phyloP scores from a whole-genome alignment of 495 filamentous ascomycete genomes.

The Neurospora sp. region DNA sequence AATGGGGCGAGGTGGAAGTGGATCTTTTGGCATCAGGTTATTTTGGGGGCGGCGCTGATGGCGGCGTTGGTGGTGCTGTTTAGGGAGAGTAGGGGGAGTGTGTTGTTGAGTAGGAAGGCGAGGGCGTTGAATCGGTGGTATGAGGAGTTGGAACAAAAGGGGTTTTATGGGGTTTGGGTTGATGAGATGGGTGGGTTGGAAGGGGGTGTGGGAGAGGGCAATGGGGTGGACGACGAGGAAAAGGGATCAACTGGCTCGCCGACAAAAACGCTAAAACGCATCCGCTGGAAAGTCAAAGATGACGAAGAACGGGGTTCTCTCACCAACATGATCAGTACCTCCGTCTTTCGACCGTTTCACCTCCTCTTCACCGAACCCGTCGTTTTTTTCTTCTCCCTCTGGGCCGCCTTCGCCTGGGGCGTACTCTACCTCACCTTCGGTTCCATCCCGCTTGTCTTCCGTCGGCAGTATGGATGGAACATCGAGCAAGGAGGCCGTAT shows the following conservation, averaged over 20 bases:
- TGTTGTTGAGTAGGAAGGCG: slow-evolving; percentile 73
- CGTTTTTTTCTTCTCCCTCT: slow-evolving; percentile 89
- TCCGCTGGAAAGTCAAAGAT: slow-evolving; percentile 76
- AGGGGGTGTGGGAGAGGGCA: background rate
- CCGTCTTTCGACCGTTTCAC: slow-evolving; percentile 71
- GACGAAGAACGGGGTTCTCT: slow-evolving; percentile 72
- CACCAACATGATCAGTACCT: slow-evolving; percentile 62
- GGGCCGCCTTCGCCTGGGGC: slow-evolving; percentile 86
- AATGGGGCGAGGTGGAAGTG: slow-evolving; percentile 58
- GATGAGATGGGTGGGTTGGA: background rate
- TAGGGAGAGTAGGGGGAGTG: slow-evolving; percentile 74
- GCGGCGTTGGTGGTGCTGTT: slow-evolving; percentile 54
- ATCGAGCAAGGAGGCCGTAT: slow-evolving; percentile 58
- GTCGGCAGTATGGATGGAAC: slow-evolving; percentile 57
- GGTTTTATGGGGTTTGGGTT: slow-evolving; percentile 51
- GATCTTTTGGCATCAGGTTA: slow-evolving; percentile 83
- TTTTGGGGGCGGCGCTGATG: slow-evolving; percentile 56
- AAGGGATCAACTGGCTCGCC: slow-evolving; percentile 6
- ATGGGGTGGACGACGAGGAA: slow-evolving; percentile 10
- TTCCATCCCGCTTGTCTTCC: slow-evolving; percentile 70
- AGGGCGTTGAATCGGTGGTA: slow-evolving; percentile 69
- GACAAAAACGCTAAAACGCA: slow-evolving; percentile 41
- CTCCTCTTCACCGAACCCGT: slow-evolving; percentile 85
- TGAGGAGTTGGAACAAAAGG: slow-evolving; percentile 55
- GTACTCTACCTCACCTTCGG: slow-evolving; percentile 78